Base-by-base conservation (phyloP, 2,329 filamentous ascomycete genomes). In the Scortechinia acanthostroma region DNA sequence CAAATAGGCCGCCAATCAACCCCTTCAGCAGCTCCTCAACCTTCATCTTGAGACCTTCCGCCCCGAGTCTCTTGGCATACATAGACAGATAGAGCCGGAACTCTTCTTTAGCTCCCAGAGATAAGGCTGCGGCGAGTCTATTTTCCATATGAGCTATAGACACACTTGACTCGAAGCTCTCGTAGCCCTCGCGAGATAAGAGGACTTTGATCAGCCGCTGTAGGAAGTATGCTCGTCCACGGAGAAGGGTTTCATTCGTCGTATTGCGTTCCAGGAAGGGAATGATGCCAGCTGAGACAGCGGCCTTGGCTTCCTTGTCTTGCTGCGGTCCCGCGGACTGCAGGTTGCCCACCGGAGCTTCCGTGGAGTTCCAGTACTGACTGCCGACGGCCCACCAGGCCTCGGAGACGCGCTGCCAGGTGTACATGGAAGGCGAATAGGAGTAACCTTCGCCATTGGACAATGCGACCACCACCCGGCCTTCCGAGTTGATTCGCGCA, bases 361-460 rank as follows among this genome's bases (percentile, higher is more conserved):
- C 93, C 45, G 90, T 95, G 1, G 90, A 94, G 63, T 98, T 97
- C 94, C 93, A 98, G 62, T 98, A 98, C 60, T 98, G 93, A 53
- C 88, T 95, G 16, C 91, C 91, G 0, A 97, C 90, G 0, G 91
- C 91, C 90, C 93, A 98, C 93, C 93, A 98, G 2, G 88, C 78
- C 60, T 98, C 94, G 2, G 90, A 95, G n/a, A 98, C 73, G 6
- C 91, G 82, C 63, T 97, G 91, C 93, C 93, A 98, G 4, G 83
- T 79, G 62, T 82, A 91, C 84, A 98, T 87, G 16, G 76, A 74
- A 1, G 86, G 78, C 2, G 88, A 88, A 64, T 98, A 98, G 45
- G 83, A 83, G 64, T 90, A 98, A 2, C 93, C 93, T 55, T 98
- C 91, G 17, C 93, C 93, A 54, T 96, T 97, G 20, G 86, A 93